Base-by-base conservation (phyloP, 2,329 filamentous ascomycete genomes). In the Chrysoporthe austroafricana region DNA sequence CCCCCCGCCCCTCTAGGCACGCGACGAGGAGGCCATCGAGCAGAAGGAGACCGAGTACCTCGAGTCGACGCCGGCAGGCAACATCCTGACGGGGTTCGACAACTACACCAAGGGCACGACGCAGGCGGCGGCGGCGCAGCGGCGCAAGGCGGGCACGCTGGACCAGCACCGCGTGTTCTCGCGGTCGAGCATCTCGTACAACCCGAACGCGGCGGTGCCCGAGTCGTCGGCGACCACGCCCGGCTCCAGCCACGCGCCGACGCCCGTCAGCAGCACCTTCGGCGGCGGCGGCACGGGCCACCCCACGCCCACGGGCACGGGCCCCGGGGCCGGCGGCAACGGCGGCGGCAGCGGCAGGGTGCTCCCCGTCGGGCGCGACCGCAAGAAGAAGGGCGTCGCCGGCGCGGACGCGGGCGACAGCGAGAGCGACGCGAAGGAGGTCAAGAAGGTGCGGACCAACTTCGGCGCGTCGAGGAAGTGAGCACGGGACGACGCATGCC, bases 1-100 rank as follows among this genome's bases (percentile, higher is more conserved):
- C n/a, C n/a, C n/a, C n/a, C n/a, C n/a, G n/a, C n/a, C n/a, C 6
- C 18, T 39, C 18, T 69, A 76, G 75, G 67, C 70, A 21, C 59
- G 64, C 8, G 70, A 73, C 68, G 96, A 99, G 82, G 92, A 97
- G 62, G 86, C 87, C 71, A 98, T 99, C 74, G 89, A 87, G 76
- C 89, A 91, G 71, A 91, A 93, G 75, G 96, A 99, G 79, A 88
- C 90, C 67, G 86, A 90, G 21, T 99, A 99, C 78, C 88, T 99
- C 63, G 95, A 98, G 78, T 93, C 93, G 74, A 96, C 94, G 4
- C 90, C 90, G 16, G 88, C 85, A 73, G 96, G 96, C 57, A 99
- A 99, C 81, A 98, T 99, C 76, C 95, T 99, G 77, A 94, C 92
- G 61, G 96, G 96, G 32, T 99, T 99, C 79, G 96, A 99, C 79